Base-by-base conservation (phyloP, 169 alveolate species). In the Miamiensis avidus region DNA sequence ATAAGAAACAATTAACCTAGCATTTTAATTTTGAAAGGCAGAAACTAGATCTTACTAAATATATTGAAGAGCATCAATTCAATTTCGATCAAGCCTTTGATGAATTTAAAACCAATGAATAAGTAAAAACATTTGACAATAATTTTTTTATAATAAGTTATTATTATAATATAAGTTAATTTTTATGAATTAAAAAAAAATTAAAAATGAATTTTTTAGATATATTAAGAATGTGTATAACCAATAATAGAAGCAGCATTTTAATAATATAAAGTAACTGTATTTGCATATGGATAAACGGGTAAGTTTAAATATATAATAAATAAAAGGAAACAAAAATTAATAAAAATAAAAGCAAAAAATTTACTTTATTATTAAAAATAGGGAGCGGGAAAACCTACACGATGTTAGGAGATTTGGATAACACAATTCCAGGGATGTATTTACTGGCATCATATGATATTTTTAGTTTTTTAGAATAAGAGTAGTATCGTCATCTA, bases 271-370 rank as follows among this genome's bases (percentile, higher is more conserved):
- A 98, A 97, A 89, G 97, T 99, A 82, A 97, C 99, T 15, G 98
- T 99, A 91, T 98, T 98, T 93, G 99, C 99, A 0, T 98, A 98
- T 91, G 99, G 99, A 11, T 99, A 98, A 92, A 98, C 99, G 25
- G 99, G 84, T 79, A 79, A 34, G 20, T 33, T 29, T 32, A 77
- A 77, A 33, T n/a, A 26, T 33, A 29, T 15, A 33, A 15, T 73
- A 15, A 73, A 73, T n/a, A 4, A 15, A 73, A 15, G 26, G 28
- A 15, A 73, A 15, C 6, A 15, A 73, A 15, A n/a, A 73, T 73
- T 73, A 26, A 15, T 73, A 49, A 11, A 49, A 11, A 49, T 49
- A 11, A 49, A 11, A 49, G 4, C 20, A 49, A 11, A 49, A 11
- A 20, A 49, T 49, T 11, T 49, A 49, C 20, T 49, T 49, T 11